Evolutionary conservation across 768 basidiomycete genomes (phyloP).

Genomic region (Suillus variegatus): DNA sequence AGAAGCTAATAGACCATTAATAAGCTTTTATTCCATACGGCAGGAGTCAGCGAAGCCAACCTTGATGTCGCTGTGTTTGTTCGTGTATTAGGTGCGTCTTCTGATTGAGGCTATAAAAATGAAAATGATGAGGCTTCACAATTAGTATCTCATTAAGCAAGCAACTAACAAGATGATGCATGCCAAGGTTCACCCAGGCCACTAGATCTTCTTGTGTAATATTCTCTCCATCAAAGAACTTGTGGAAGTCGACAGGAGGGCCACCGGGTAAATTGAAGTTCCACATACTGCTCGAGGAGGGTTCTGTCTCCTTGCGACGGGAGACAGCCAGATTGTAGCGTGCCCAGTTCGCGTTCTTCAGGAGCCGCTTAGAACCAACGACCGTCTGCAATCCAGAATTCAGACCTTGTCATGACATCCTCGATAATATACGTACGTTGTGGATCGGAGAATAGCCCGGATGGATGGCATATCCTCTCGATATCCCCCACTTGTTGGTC

Average conservation of each 20-base stretch:
- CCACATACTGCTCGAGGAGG: slow-evolving; percentile 58
- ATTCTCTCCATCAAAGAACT: slow-evolving; percentile 65
- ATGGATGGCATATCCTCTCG: slow-evolving; percentile 62
- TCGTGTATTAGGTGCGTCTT: slow-evolving; percentile 63
- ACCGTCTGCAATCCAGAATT: slow-evolving; percentile 41
- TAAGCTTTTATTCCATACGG: not conserved
- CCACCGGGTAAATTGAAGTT: slow-evolving; percentile 61
- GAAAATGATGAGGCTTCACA: not conserved
- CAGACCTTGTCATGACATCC: not conserved
- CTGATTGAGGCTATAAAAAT: slow-evolving; percentile 51
- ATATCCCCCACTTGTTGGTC: slow-evolving; percentile 56
- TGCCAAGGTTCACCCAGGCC: slow-evolving; percentile 67
- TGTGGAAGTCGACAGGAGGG: slow-evolving; percentile 59
- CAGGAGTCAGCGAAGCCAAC: slow-evolving; percentile 27
- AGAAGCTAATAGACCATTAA: slow-evolving; percentile 39
- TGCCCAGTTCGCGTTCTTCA: slow-evolving; percentile 68
- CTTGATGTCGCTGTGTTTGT: slow-evolving; percentile 57
- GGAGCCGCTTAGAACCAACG: slow-evolving; percentile 57
- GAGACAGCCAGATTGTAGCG: slow-evolving; percentile 62
- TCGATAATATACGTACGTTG: slow-evolving; percentile 35
- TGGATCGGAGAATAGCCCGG: slow-evolving; percentile 57
- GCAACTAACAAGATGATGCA: slow-evolving; percentile 55
- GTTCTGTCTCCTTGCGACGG: slow-evolving; percentile 61
- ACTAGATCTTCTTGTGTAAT: slow-evolving; percentile 67
- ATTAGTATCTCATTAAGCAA: not conserved